Percentiles rank a stretch among this genome's conserved stretches.
phyloP scores from a whole-genome alignment of 2,329 filamentous ascomycete species.

The Fusarium musae region DNA sequence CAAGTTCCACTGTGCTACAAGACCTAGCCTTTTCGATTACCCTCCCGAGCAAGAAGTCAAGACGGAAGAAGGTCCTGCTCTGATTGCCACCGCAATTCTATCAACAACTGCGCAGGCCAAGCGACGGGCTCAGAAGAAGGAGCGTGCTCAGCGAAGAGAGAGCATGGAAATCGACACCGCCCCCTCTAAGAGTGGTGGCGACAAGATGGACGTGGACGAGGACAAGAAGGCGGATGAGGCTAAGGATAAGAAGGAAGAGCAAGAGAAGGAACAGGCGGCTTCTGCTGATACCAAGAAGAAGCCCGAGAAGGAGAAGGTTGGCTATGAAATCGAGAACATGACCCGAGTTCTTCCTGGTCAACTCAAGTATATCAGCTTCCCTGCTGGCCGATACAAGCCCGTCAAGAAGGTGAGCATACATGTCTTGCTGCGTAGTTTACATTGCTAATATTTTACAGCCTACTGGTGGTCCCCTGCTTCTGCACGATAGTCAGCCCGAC shows the following conservation, averaged over 20 bases:
- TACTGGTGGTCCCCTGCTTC: constrained; percentile 92
- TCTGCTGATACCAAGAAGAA: constrained; percentile 82
- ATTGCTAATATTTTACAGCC: constrained; percentile 65
- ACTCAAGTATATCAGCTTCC: constrained; percentile 95
- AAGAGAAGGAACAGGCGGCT: constrained; percentile 66
- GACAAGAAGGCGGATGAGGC: constrained; percentile 64
- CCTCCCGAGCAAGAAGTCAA: constrained; percentile 97
- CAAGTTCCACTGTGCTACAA: constrained; percentile 95
- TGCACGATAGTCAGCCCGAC: constrained; percentile 83
- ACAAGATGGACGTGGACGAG: constrained; percentile 90
- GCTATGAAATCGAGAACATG: constrained; percentile 97
- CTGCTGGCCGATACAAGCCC: constrained; percentile 88
- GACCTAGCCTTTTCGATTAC: constrained; percentile 96
- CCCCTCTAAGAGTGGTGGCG: constrained; percentile 67
- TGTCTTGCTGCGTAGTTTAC: neutral
- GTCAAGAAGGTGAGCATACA: constrained; percentile 78
- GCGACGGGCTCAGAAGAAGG: constrained; percentile 92
- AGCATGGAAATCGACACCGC: constrained; percentile 94
- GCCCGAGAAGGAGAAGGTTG: constrained; percentile 93
- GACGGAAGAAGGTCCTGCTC: constrained; percentile 89
- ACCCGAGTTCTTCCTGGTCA: constrained; percentile 91
- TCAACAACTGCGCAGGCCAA: constrained; percentile 98
- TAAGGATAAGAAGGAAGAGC: constrained; percentile 71
- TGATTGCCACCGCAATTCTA: constrained; percentile 94
- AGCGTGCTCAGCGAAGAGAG: constrained; percentile 86